Base-by-base conservation (phyloP, 2,329 filamentous ascomycete species). In the Nigrospora oryzae region DNA sequence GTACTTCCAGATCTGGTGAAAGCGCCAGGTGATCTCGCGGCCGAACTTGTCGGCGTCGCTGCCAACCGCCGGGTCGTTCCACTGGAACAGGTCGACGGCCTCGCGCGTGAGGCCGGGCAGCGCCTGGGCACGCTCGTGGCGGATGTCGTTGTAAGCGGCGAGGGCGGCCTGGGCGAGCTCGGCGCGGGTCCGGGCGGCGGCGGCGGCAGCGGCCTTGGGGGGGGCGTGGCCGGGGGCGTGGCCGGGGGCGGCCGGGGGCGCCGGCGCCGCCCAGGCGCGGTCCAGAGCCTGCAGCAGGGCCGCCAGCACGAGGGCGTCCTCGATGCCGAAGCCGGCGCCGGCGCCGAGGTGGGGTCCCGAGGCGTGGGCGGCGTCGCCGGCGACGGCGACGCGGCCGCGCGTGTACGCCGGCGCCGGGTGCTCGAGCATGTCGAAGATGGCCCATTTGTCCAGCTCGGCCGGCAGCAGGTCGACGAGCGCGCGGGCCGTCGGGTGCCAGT, bases 331-430 rank as follows among this genome's bases (percentile, higher is more conserved):
- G 3, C 75, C 73, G 1, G 76, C 77, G 6, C 77, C 77, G 0
- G 74, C 68, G 3, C 76, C 76, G 11, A 74, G 69, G 55, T 79
- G 74, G 1, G 77, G 77, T 0, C 70, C 72, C 0, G 66, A 61
- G 1, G 76, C 75, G 49, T 81, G 77, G 5, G 77, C 77, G 1
- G 76, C 75, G 49, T 81, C 76, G 8, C 77, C 77, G 0, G 76
- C 62, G 3, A 80, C 51, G 38, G 71, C 73, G 0, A 77, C 57
- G 2, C 61, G 58, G 2, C 65, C 70, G 15, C 61, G 59, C 35
- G 63, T 58, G 53, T 73, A 80, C 4, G 58, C 61, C 6, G 65
- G 63, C 13, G 67, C 67, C 0, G 73, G 73, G 7, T 65, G 56
- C 16, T 74, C 70, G 13, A 49, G 48, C 62, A 62, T 63, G 59